Evolutionary conservation across 805 yeast species (phyloP).

Genomic region (Saccharomycopsis selenospora): DNA sequence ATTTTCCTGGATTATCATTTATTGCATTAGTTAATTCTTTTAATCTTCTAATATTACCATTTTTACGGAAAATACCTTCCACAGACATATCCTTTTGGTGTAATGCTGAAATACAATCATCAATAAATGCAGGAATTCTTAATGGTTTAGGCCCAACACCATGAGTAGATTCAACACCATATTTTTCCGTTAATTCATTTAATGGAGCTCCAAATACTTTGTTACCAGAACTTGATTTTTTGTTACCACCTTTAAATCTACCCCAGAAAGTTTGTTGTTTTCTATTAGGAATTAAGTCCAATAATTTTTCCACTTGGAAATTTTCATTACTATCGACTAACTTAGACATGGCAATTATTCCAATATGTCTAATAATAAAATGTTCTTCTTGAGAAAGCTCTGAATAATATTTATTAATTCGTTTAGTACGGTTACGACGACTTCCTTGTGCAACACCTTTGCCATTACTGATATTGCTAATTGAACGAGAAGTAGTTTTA

Average conservation of each 20-base stretch:
- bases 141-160: slow-evolving; percentile 80
- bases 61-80: slow-evolving; percentile 93
- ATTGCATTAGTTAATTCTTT: slow-evolving; percentile 66
- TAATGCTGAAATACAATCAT: slow-evolving; percentile 76
- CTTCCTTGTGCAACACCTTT: slow-evolving; percentile 15
- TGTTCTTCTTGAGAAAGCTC: slow-evolving; percentile 55
- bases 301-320: slow-evolving; percentile 32
- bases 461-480: slow-evolving; percentile 1
- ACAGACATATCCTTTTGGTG: slow-evolving; percentile 89
- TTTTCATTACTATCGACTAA: slow-evolving; percentile 24
- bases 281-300: slow-evolving; percentile 26
- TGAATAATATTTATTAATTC: slow-evolving; percentile 47
- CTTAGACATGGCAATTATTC: slow-evolving; percentile 43
- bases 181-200: slow-evolving; percentile 54
- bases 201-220: slow-evolving; percentile 77
- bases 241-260: slow-evolving; percentile 28
- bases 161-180: slow-evolving; percentile 75
- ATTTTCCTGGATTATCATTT: slow-evolving; percentile 62
- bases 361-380: slow-evolving; percentile 49
- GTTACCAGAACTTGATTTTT: slow-evolving; percentile 19
- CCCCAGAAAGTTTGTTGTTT: slow-evolving; percentile 38
- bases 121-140: slow-evolving; percentile 77
- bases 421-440: background rate
- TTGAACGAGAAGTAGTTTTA: no score
- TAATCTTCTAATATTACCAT: slow-evolving; percentile 85